Conservation (phyloP, 495 filamentous ascomycete species). For the Extremus antarcticus region DNA sequence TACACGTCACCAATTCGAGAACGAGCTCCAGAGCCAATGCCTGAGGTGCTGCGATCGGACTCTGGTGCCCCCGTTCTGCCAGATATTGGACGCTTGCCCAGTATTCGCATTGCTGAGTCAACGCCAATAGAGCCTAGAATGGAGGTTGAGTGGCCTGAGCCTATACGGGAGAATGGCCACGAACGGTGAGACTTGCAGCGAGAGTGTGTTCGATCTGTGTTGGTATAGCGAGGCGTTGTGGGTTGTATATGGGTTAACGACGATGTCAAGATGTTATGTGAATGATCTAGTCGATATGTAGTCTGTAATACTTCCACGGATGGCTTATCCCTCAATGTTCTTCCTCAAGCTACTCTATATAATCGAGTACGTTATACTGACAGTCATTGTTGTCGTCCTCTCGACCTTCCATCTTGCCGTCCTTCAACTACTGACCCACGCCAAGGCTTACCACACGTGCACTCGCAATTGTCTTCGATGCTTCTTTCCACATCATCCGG, state of each 20-base stretch:
- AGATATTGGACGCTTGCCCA: constrained; percentile 13
- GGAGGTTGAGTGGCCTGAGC: constrained; percentile 1
- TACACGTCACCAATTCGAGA: constrained; percentile 20
- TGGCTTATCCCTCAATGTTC: too few relatives aligned
- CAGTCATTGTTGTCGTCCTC: too few relatives aligned
- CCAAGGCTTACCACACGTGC: too few relatives aligned
- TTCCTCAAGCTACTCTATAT: too few relatives aligned
- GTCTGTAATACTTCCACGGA: too few relatives aligned
- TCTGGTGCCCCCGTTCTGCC: constrained; percentile 16
- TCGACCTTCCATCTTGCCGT: too few relatives aligned
- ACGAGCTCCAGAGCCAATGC: background rate
- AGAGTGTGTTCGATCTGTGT: background rate
- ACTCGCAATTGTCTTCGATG: too few relatives aligned
- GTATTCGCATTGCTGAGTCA: constrained; percentile 15
- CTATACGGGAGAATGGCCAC: constrained; percentile 1
- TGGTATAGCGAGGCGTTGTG: background rate
- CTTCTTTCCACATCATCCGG: background rate
- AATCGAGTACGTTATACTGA: too few relatives aligned
- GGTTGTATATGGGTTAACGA: background rate
- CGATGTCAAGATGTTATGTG: background rate
- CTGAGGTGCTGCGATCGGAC: background rate
- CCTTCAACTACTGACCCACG: too few relatives aligned
- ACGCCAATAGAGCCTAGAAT: constrained; percentile 12
- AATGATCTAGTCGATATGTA: background rate
- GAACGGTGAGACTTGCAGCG: background rate